phyloP scores from a whole-genome alignment of 495 filamentous ascomycete genomes.

The Durotheca rogersii region DNA sequence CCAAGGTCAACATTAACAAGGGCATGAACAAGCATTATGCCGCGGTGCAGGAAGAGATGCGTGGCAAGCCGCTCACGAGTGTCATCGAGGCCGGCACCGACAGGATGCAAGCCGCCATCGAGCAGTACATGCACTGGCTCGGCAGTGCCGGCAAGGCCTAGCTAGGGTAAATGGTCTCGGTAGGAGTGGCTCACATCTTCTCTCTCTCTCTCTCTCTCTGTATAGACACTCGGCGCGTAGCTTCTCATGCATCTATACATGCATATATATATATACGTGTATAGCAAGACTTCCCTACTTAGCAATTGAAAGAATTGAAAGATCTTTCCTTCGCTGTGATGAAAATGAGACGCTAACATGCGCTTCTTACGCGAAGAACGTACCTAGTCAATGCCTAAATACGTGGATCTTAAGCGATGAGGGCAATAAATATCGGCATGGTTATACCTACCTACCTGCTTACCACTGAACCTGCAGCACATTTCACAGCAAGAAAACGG shows the following conservation, averaged over 20 bases:
- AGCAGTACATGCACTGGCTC: conserved; percentile 71
- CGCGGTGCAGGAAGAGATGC: conserved; percentile 64
- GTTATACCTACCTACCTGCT: too few species aligned
- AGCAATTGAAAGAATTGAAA: too few species aligned
- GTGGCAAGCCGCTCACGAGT: conserved; percentile 65
- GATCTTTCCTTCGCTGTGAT: too few species aligned
- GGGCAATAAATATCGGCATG: too few species aligned
- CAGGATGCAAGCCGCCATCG: conserved; percentile 73
- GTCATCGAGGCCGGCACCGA: conserved; percentile 71
- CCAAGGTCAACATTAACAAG: conserved; percentile 83
- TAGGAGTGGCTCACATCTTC: background rate
- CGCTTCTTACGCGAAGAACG: too few species aligned
- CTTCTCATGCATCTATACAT: background rate
- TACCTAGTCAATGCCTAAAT: too few species aligned
- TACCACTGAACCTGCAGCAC: too few species aligned
- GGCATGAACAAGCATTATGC: conserved; percentile 73
- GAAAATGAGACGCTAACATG: too few species aligned
- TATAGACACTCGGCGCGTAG: too few species aligned
- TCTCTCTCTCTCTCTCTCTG: too few species aligned
- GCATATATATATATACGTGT: background rate
- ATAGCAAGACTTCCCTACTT: background rate
- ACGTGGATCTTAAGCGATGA: too few species aligned
- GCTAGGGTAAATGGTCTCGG: background rate
- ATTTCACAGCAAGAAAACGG: too few species aligned
- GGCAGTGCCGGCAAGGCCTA: conserved; percentile 64